Conservation (phyloP, 306 rosid genomes). For the Fagus sylvatica region DNA sequence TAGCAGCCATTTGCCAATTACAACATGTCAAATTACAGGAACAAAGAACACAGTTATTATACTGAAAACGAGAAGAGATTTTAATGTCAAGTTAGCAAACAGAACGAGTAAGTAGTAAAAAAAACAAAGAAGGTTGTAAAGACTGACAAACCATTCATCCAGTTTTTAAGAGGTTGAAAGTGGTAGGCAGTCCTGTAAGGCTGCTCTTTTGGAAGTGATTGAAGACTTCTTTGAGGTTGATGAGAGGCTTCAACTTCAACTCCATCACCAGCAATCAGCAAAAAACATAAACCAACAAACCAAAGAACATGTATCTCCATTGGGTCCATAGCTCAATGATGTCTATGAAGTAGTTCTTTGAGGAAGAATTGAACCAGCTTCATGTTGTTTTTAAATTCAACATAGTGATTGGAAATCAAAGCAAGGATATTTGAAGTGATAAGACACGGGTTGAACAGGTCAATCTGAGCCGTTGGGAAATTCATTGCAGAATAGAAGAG, state of each 20-base stretch:
- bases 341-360: not conserved
- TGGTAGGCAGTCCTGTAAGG: slow-evolving; percentile 54
- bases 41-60: slow-evolving; percentile 13
- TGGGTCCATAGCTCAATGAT: not conserved
- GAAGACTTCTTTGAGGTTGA: not conserved
- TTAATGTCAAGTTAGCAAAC: not conserved
- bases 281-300: not conserved
- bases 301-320: not conserved
- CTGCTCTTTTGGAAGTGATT: slow-evolving; percentile 21
- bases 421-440: too few species aligned
- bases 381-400: not conserved
- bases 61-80: not conserved
- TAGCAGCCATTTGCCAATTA: slow-evolving; percentile 17
- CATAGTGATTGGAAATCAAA: too few species aligned
- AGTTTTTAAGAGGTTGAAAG: slow-evolving; percentile 50
- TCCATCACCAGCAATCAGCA: slow-evolving; percentile 9
- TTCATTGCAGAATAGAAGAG: too few species aligned
- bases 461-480: too few species aligned
- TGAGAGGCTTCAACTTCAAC: slow-evolving; percentile 26
- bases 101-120: not conserved
- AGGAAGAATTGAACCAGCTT: not conserved
- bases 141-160: slow-evolving; percentile 50
- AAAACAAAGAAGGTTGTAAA: not conserved
- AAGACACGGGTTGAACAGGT: too few species aligned
- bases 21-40: slow-evolving; percentile 5